Evolutionary conservation across 345 rosid genomes (phyloP).

Genomic region (Barbarea vulgaris): DNA sequence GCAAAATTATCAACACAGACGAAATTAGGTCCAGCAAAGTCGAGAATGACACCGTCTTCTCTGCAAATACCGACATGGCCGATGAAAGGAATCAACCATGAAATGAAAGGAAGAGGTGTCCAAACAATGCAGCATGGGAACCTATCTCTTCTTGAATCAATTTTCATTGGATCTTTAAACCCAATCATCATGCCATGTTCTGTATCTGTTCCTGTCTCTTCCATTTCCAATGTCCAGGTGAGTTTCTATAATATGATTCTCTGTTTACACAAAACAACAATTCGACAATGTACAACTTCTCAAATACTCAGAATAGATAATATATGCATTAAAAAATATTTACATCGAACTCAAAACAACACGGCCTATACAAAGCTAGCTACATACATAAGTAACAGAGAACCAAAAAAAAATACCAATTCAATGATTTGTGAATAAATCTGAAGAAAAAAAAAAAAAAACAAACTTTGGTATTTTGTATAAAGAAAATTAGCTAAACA

Average conservation of each 20-base stretch:
- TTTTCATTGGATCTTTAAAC: conserved; percentile 43
- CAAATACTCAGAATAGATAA: background rate
- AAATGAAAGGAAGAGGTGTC: conserved; percentile 88
- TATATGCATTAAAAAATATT: background rate
- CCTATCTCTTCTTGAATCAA: conserved; percentile 72
- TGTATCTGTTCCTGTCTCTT: conserved; percentile 30
- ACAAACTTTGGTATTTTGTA: no score
- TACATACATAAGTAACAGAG: background rate
- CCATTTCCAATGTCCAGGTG: conserved; percentile 25
- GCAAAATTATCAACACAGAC: conserved; percentile 85
- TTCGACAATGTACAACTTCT: background rate
- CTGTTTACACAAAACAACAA: conserved; percentile 14
- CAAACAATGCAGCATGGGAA: conserved; percentile 91
- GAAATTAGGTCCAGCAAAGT: conserved; percentile 94
- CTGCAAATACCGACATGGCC: conserved; percentile 88
- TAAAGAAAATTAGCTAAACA: background rate
- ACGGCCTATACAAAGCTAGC: conserved; percentile 2
- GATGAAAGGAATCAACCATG: conserved; percentile 89
- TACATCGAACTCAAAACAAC: background rate
- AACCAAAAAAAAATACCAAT: background rate
- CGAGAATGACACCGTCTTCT: conserved; percentile 90
- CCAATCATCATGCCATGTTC: conserved; percentile 45
- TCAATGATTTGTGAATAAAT: background rate
- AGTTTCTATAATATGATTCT: background rate
- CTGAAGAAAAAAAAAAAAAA: background rate